Evolutionary conservation across 192 early-diverging fungal genomes (phyloP), one percentile per base, ranked within the genome.

Genomic region (Coemansia sp.): DNA sequence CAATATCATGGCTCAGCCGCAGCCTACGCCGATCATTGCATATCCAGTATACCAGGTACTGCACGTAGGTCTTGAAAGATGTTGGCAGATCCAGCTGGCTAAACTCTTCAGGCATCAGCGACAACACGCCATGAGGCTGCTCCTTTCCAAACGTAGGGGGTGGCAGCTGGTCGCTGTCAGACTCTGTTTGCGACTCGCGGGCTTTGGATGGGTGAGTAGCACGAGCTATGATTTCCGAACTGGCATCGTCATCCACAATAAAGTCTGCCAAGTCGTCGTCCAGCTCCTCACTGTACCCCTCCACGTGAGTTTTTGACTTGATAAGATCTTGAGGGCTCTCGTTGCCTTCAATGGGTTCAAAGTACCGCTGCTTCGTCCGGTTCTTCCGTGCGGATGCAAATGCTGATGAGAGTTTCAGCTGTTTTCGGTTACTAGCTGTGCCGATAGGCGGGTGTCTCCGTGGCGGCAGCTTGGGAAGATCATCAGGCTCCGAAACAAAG

Each of bases 41-140:
- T n/a, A 76, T 62, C 73, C 73, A 76, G 38, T 76, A 49, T 2
- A 76, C 67, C 36, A 76, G 52, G 21, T 76, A 76, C 48, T 76
- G 73, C 42, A 66, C 60, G 20, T 76, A 76, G 1, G 58, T 42
- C 43, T 59, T 76, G 57, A 76, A 76, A 34, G 73, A 76, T 0
- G 73, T 66, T 16, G 46, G 60, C 41, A 76, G 32, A 18, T 76
- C 73, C 14, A 62, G 44, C 40, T 66, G 55, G 63, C 63, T 62
- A 34, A 76, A 76, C 45, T 69, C 62, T 7, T 66, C 73, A 6
- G 73, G 73, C 62, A 76, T 49, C 48, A 55, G 12, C 6, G 56
- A 30, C 51, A 58, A 47, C 11, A 39, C 45, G 1, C 44, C 47
- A 8, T 56, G 57, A 9, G 50, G 50, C 40, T 51, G 28, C 3